Conservation (phyloP, 2,329 filamentous ascomycete genomes). For the Lachnellula cervina region DNA sequence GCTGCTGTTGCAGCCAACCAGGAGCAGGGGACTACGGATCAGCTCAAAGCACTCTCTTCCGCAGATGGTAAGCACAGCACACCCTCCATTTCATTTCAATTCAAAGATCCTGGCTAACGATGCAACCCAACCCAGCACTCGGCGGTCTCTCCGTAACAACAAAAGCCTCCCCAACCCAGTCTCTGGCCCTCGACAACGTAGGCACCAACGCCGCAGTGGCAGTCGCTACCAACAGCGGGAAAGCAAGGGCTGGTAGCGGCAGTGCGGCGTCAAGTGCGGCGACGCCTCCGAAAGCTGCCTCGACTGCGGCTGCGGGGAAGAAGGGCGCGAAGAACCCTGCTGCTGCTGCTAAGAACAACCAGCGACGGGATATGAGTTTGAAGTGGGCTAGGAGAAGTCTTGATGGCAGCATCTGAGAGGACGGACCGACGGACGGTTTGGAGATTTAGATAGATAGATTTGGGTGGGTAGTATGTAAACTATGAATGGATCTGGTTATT, state of each 20-base stretch:
- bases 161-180: slow-evolving; percentile 32
- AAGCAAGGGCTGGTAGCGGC: background rate
- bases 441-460: too few species aligned
- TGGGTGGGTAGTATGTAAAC: too few species aligned
- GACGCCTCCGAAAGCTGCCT: too few species aligned
- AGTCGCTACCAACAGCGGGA: slow-evolving; percentile 6
- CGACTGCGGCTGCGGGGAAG: background rate
- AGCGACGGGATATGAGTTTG: background rate
- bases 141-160: slow-evolving; percentile 30
- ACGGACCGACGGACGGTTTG: too few species aligned
- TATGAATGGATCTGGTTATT: too few species aligned
- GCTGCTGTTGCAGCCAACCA: slow-evolving; percentile 42
- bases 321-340: background rate
- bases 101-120: background rate
- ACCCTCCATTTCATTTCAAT: background rate
- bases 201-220: slow-evolving; percentile 12
- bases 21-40: slow-evolving; percentile 34
- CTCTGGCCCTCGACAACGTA: slow-evolving; percentile 26
- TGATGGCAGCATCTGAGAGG: background rate
- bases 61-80: slow-evolving; percentile 30
- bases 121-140: slow-evolving; percentile 14
- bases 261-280: too few species aligned
- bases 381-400: background rate
- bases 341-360: background rate
- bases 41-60: slow-evolving; percentile 25